phyloP scores from a whole-genome alignment of 2,329 filamentous ascomycete genomes.

The Sporothrix brunneoviolacea region DNA sequence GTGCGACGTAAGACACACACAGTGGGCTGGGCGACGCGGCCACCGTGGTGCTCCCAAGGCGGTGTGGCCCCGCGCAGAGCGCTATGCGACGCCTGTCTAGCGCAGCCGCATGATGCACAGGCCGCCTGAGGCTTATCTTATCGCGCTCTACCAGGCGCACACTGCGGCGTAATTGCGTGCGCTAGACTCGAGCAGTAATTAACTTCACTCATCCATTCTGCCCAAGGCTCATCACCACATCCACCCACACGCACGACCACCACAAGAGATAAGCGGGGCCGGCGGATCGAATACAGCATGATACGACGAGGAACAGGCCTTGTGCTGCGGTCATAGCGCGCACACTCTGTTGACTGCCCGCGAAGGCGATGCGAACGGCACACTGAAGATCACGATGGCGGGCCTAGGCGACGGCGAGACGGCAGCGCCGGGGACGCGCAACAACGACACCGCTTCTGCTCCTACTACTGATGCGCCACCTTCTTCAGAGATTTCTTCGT shows the following conservation, averaged over 20 bases:
- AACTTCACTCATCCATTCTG: not conserved
- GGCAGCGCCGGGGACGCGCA: constrained; percentile 5
- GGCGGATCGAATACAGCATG: too few relatives aligned
- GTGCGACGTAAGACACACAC: constrained; percentile 4
- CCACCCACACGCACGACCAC: not conserved
- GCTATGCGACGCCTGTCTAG: not conserved
- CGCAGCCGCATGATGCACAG: not conserved
- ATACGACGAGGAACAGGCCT: too few relatives aligned
- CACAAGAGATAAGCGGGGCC: not conserved
- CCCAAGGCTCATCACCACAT: not conserved
- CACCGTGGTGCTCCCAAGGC: constrained; percentile 2
- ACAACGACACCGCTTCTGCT: too few relatives aligned
- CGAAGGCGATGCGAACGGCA: not conserved
- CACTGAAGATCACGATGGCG: constrained; percentile 8
- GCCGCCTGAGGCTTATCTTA: constrained; percentile 15
- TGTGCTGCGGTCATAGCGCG: not conserved
- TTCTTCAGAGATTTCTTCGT: constrained; percentile 23
- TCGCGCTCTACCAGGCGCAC: too few relatives aligned
- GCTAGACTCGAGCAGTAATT: not conserved
- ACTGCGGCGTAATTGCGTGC: too few relatives aligned
- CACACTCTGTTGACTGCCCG: not conserved
- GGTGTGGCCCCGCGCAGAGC: constrained; percentile 2
- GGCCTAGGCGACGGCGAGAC: constrained; percentile 23
- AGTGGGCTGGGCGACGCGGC: constrained; percentile 6
- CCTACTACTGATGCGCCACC: too few relatives aligned